Evolutionary conservation across 495 filamentous ascomycete genomes (phyloP), one percentile per base, ranked within the genome.

Genomic region (Hypomontagnella monticulosa): DNA sequence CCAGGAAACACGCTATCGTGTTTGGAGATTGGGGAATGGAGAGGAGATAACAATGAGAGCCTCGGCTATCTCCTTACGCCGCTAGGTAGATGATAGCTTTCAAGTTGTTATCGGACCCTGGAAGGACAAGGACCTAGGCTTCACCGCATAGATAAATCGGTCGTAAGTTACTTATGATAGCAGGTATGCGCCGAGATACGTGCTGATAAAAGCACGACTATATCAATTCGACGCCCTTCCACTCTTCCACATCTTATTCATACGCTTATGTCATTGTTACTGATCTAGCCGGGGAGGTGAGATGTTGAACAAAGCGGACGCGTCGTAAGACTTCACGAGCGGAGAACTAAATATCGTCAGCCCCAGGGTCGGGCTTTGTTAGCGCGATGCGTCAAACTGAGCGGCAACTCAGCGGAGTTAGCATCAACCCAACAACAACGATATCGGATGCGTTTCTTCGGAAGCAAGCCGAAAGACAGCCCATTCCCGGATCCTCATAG

Each of bases 371-470:
- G 59, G 50, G 4, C 42, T 47, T 30, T 19, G 34, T 62, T 62
- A 55, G 50, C 51, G 59, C 50, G 44, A 50, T 18, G 11, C 34
- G 36, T 11, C 7, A 43, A 20, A 2, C 15, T 34, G 40, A 41
- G n/a, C 34, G 48, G 9, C 18, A 16, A 18, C 23, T 6, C 23
- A 8, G 20, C n/a, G 50, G 8, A 51, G 47, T 14, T 57, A 12
- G n/a, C 6, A 14, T 20, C 34, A 18, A 15, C 53, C 41, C 19
- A 56, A 18, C 33, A 30, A 44, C 10, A 36, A 63, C 61, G 61
- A 63, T 63, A 63, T 63, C 61, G 61, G 61, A 57, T 51, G 53
- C 19, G 14, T 63, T 23, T 36, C 44, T 51, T 38, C 12, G 5
- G 8, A 14, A 16, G 43, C 34, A 38, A 47, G 48, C 23, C 41